Evolutionary conservation across 495 filamentous ascomycete genomes (phyloP), one percentile per base, ranked within the genome.

Genomic region (Podospora anserina): DNA sequence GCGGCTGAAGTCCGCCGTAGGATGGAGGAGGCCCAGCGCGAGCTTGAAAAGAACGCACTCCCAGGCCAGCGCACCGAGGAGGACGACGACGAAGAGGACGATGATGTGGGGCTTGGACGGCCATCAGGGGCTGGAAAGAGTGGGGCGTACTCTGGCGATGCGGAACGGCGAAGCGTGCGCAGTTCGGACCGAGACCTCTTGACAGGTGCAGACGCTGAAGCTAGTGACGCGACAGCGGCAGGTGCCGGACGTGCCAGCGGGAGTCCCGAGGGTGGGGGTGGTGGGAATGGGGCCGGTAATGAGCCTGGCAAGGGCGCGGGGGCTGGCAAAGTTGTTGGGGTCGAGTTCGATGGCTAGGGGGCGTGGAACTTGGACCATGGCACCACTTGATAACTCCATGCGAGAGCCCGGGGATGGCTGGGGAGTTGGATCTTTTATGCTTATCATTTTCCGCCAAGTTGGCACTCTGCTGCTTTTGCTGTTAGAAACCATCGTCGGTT

Each of bases 11-110:
- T 98, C 44, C 85, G 90, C 70, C 86, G 94, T 68, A 82, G 93
- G 19, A 95, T 98, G 89, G 95, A 99, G 73, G 95, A 97, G 73
- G 93, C 92, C 49, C 92, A 96, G 77, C 85, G 83, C 67, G 92
- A 96, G 68, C 80, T 96, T 61, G 93, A 95, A 76, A 89, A 88
- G 78, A 93, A 90, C 68, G 91, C 89, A 3, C 72, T 89, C 39
- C 80, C 82, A 5, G 81, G 82, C 4, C 87, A 86, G 67, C 85
- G 87, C 16, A 92, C 94, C 0, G 92, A 93, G 0, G 92, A 94
- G 2, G 88, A 88, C 1, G 91, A 92, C 0, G 90, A 90, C 3
- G 91, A 89, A 5, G 82, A 89, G 13, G 85, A 87, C 16, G 83
- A 80, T 18, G 71, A 60, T 20, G 64, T 64, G 26, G 67, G 68